Evolutionary conservation across 805 yeast species (phyloP).

Genomic region (Ogataea glucozyma): DNA sequence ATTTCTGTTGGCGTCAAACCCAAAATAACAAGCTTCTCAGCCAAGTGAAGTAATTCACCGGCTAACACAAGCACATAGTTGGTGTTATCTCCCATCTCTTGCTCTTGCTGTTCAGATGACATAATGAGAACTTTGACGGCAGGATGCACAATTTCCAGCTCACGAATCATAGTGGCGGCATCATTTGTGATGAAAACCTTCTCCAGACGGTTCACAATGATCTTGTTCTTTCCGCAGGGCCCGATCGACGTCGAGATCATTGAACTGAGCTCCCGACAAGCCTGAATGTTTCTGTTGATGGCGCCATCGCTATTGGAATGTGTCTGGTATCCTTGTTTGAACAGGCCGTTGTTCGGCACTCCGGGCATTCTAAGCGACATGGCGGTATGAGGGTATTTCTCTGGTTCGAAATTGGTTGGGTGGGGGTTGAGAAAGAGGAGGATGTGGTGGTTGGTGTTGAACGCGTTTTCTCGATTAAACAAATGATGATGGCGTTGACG

Average conservation of each 20-base stretch:
- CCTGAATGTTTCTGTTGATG: slow-evolving; percentile 86
- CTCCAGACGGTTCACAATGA: slow-evolving; percentile 84
- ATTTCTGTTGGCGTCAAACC: slow-evolving; percentile 93
- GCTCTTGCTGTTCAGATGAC: slow-evolving; percentile 97
- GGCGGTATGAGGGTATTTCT: background rate
- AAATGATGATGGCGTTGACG: slow-evolving; percentile 1
- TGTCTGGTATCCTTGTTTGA: slow-evolving; percentile 92
- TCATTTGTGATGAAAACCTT: slow-evolving; percentile 90
- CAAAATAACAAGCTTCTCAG: slow-evolving; percentile 78
- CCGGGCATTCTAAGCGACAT: slow-evolving; percentile 92
- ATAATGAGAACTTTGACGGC: slow-evolving; percentile 93
- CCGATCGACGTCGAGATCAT: slow-evolving; percentile 95
- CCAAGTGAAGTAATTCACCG: slow-evolving; percentile 84
- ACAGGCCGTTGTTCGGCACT: slow-evolving; percentile 90
- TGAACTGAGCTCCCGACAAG: slow-evolving; percentile 88
- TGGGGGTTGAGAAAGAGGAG: slow-evolving; percentile 1
- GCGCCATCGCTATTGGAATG: slow-evolving; percentile 93
- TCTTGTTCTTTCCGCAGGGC: slow-evolving; percentile 96
- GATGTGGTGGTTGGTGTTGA: slow-evolving; percentile 7
- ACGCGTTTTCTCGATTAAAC: slow-evolving; percentile 5
- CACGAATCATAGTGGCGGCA: slow-evolving; percentile 96
- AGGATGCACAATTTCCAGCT: slow-evolving; percentile 93
- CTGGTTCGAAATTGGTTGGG: too few relatives aligned
- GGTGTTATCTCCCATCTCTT: slow-evolving; percentile 96
- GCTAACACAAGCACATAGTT: slow-evolving; percentile 89